These are phyloP conservation scores for Paspalum notatum DNA, from an alignment of 176 grass and related monocot genomes.

Conservation along the genomic window DNA sequence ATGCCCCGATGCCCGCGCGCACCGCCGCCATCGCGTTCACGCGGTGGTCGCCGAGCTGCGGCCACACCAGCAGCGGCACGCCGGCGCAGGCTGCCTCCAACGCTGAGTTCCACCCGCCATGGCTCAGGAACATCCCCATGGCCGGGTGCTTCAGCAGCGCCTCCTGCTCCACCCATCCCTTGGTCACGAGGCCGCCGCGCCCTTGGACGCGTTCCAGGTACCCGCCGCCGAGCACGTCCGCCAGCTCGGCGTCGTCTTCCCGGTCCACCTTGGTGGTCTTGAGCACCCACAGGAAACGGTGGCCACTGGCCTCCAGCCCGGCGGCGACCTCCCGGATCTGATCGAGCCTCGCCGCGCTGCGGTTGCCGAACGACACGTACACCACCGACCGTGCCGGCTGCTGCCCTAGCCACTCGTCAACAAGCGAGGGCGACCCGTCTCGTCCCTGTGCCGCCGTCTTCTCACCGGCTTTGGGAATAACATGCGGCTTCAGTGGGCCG, in stretches of 20 bases:
- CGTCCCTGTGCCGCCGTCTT: not conserved
- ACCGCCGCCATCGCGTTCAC: conserved; percentile 45
- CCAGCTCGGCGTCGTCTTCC: conserved; percentile 39
- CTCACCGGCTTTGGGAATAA: fast-evolving
- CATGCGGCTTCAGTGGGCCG: conserved; percentile 32
- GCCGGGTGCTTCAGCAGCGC: conserved; percentile 54
- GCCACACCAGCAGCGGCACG: conserved; percentile 66
- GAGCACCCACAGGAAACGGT: conserved; percentile 72
- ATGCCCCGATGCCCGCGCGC: conserved; percentile 49
- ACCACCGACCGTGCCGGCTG: conserved; percentile 65
- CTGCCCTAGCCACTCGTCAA: conserved; percentile 46
- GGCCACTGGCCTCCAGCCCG: conserved; percentile 59
- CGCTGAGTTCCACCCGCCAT: conserved; percentile 63
- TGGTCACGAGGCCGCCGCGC: conserved; percentile 59
- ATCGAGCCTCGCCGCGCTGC: conserved; percentile 27
- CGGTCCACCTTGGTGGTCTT: conserved; percentile 59
- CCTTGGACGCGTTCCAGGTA: conserved; percentile 50
- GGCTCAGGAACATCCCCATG: conserved; percentile 62
- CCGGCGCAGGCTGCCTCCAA: conserved; percentile 42
- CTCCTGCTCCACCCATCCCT: conserved; percentile 73
- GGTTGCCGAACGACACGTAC: conserved; percentile 75
- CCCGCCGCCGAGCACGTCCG: conserved; percentile 41
- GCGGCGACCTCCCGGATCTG: conserved; percentile 59
- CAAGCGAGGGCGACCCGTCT: not conserved
- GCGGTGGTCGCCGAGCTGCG: conserved; percentile 55